Evolutionary conservation across 2,329 filamentous ascomycete genomes (phyloP).

Genomic region (Diaporthe longicolla): DNA sequence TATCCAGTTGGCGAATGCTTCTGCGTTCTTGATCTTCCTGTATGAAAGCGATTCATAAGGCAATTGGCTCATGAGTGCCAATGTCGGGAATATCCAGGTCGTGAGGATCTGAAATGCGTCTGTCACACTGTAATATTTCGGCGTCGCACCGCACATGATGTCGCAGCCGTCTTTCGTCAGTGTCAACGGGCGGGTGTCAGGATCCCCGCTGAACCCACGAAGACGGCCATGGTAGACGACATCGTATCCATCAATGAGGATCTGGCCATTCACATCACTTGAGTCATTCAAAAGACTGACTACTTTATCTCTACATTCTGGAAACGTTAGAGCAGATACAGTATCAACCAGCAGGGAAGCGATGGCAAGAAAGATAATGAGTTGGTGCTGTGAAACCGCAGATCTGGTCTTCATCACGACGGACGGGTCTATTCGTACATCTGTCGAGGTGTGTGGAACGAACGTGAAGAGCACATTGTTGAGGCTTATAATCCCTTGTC

Average conservation of each 20-base stretch:
- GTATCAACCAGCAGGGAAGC: neutral
- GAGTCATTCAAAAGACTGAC: neutral
- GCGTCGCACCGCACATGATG: neutral
- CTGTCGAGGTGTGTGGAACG: neutral
- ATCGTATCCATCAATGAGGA: neutral
- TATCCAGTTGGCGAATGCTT: conserved; percentile 18
- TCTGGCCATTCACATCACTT: neutral
- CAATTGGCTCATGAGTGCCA: conserved; percentile 14
- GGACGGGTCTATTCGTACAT: neutral
- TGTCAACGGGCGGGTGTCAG: neutral
- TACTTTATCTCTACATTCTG: neutral
- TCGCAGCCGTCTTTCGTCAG: conserved; percentile 11
- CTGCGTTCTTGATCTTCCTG: conserved; percentile 23
- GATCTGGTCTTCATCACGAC: neutral
- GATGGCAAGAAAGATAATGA: neutral
- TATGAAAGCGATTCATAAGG: conserved; percentile 1
- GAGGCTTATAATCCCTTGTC: neutral
- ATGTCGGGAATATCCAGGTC: conserved; percentile 1
- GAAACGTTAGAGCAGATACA: neutral
- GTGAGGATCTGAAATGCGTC: conserved; percentile 12
- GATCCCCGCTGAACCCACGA: conserved; percentile 4
- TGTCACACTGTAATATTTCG: conserved; percentile 14
- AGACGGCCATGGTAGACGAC: neutral
- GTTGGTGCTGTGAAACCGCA: neutral
- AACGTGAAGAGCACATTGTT: neutral